These are phyloP conservation scores for Penicillium dipodomyicola DNA, from an alignment of 495 filamentous ascomycete genomes.

Conservation along the genomic window DNA sequence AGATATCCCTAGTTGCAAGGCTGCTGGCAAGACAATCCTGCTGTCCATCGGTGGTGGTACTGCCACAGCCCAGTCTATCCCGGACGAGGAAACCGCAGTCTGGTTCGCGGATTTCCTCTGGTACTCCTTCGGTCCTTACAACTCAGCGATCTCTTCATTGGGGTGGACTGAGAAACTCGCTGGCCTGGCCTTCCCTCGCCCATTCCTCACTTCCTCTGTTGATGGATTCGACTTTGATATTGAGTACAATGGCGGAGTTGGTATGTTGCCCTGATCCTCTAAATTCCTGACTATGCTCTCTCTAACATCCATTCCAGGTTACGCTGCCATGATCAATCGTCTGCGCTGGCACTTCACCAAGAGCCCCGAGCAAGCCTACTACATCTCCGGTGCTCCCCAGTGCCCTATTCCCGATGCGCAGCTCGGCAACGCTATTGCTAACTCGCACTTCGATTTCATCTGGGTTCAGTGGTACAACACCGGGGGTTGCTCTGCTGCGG, in stretches of 20 bases:
- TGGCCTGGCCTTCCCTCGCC: slow-evolving; percentile 44
- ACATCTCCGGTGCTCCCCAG: slow-evolving; percentile 64
- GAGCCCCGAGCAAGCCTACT: slow-evolving; percentile 48
- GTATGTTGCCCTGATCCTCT: slow-evolving; percentile 38
- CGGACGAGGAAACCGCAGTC: slow-evolving; percentile 29
- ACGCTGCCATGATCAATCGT: slow-evolving; percentile 47
- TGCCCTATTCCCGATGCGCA: slow-evolving; percentile 60
- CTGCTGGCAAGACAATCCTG: slow-evolving; percentile 62
- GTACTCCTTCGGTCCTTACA: slow-evolving; percentile 58
- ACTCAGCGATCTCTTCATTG: not conserved
- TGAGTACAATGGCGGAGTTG: slow-evolving; percentile 46
- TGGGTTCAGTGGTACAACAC: slow-evolving; percentile 72
- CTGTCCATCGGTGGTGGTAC: slow-evolving; percentile 62
- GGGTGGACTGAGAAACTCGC: not conserved
- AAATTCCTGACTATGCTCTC: slow-evolving; percentile 1
- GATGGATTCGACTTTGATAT: slow-evolving; percentile 76
- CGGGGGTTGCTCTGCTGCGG: slow-evolving; percentile 52
- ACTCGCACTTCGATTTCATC: slow-evolving; percentile 58
- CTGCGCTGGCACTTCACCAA: slow-evolving; percentile 52
- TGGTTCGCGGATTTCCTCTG: slow-evolving; percentile 62
- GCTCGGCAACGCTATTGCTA: slow-evolving; percentile 49
- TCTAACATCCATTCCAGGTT: slow-evolving; percentile 31
- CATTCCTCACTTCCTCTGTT: slow-evolving; percentile 58
- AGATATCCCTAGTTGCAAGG: slow-evolving; percentile 66
- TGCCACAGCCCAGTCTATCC: slow-evolving; percentile 39